These are phyloP conservation scores for Huntiella savannae DNA, from an alignment of 2,329 filamentous ascomycete species.

Conservation along the genomic window DNA sequence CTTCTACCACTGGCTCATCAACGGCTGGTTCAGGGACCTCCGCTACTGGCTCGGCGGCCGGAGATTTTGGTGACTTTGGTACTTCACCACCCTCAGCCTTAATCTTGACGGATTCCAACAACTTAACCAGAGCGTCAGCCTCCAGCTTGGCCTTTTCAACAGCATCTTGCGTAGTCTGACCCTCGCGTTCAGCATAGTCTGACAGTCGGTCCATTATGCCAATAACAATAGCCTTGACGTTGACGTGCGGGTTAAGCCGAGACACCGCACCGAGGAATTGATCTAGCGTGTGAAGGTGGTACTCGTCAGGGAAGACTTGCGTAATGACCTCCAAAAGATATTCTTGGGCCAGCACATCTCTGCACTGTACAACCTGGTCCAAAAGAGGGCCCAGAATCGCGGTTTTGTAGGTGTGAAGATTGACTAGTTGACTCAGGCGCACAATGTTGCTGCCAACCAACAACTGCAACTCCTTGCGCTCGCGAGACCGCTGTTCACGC, in stretches of 20 bases:
- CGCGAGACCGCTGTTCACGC: constrained; percentile 78
- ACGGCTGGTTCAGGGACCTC: not conserved
- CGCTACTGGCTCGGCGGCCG: constrained; percentile 7
- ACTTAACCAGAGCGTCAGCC: constrained; percentile 53
- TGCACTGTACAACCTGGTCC: constrained; percentile 94
- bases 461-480: constrained; percentile 85
- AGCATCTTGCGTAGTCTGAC: constrained; percentile 50
- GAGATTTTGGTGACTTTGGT: constrained; percentile 12
- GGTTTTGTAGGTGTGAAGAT: constrained; percentile 83
- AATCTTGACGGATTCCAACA: constrained; percentile 63
- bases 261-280: constrained; percentile 88
- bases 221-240: constrained; percentile 95
- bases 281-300: constrained; percentile 89
- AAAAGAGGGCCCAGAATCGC: constrained; percentile 73
- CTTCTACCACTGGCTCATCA: not conserved
- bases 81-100: constrained; percentile 29
- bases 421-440: constrained; percentile 82
- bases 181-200: constrained; percentile 80
- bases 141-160: constrained; percentile 54
- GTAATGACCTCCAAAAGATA: constrained; percentile 97
- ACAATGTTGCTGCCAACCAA: constrained; percentile 94
- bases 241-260: constrained; percentile 84
- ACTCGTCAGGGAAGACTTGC: constrained; percentile 97
- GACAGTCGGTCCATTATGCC: constrained; percentile 93
- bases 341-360: constrained; percentile 90